Conservation (phyloP, 495 filamentous ascomycete species). For the Echria macrotheca region DNA sequence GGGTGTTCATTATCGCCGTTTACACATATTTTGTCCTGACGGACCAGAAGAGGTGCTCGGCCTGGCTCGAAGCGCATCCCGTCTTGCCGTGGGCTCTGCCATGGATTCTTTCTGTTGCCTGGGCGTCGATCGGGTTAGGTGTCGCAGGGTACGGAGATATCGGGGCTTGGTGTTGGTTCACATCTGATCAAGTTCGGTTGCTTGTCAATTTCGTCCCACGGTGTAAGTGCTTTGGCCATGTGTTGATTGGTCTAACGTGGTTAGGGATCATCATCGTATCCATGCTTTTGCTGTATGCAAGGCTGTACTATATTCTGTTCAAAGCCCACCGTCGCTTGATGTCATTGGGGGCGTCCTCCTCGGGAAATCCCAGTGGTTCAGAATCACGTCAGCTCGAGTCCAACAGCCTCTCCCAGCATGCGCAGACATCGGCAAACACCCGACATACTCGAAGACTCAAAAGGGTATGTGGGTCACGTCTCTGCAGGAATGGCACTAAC, state of each 20-base stretch:
- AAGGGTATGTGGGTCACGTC: conserved; percentile 27
- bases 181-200: conserved; percentile 33
- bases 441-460: conserved; percentile 23
- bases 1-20: conserved; percentile 38
- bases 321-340: conserved; percentile 33
- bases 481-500: too few relatives aligned
- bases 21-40: conserved; percentile 39
- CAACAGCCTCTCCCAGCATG: not conserved
- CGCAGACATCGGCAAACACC: too few relatives aligned
- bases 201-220: conserved; percentile 37
- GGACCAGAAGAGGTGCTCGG: conserved; percentile 30
- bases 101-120: conserved; percentile 32
- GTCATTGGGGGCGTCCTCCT: conserved; percentile 12
- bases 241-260: too few relatives aligned
- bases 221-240: too few relatives aligned
- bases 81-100: conserved; percentile 32
- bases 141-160: conserved; percentile 39
- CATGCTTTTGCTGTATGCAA: conserved; percentile 34
- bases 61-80: conserved; percentile 35
- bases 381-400: conserved; percentile 2
- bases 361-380: not conserved
- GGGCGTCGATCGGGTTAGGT: conserved; percentile 32
- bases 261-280: conserved; percentile 34
- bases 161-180: conserved; percentile 43
- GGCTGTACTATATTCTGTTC: conserved; percentile 38